Base-by-base conservation (phyloP, 352 stramenopile genomes). In the Pythium volutum region DNA sequence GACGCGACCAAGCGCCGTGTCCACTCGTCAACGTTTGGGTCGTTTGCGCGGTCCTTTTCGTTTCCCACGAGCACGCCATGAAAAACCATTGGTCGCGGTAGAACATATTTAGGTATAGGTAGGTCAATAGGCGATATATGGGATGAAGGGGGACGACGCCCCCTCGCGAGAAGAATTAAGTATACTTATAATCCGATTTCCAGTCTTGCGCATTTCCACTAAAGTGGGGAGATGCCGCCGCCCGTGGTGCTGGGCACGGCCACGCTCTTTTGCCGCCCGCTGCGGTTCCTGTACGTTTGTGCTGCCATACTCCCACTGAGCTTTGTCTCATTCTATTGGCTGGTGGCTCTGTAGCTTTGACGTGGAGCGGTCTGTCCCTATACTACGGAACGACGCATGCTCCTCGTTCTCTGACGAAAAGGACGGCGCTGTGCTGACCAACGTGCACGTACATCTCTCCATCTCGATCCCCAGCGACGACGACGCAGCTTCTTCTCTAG, bases 21-120 rank as follows among this genome's bases (percentile, higher is more conserved):
- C 48, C 81, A 93, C 67, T 90, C 83, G 47, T 88, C 79, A 20
- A 95, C 83, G 2, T 91, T 95, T 59, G 75, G 83, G 49, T 74
- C 80, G 43, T 89, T 91, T 50, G 75, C 80, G 52, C 74, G 84
- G 58, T 89, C 84, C 6, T 79, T 93, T 49, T 91, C 84, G 33
- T 93, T 93, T 72, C 66, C 62, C 25, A 53, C 45, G 43, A 43
- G 4, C 4, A 18, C 18, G 36, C 14, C 36, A 12, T 43, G 36
- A 43, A 22, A 14, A 3, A n/a, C 12, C 11, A n/a, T n/a, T n/a
- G n/a, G n/a, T n/a, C n/a, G n/a, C n/a, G n/a, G n/a, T n/a, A 18
- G n/a, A 43, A 2, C 36, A 6, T 43, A 36, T 36, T 36, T 36
- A 7, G 9, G 12, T 36, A 14, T 36, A 36, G 31, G 12, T 36